Percentiles rank a stretch among this genome's conserved stretches.
phyloP scores from a whole-genome alignment of 2,329 filamentous ascomycete species.

The Aspergillus sp. region DNA sequence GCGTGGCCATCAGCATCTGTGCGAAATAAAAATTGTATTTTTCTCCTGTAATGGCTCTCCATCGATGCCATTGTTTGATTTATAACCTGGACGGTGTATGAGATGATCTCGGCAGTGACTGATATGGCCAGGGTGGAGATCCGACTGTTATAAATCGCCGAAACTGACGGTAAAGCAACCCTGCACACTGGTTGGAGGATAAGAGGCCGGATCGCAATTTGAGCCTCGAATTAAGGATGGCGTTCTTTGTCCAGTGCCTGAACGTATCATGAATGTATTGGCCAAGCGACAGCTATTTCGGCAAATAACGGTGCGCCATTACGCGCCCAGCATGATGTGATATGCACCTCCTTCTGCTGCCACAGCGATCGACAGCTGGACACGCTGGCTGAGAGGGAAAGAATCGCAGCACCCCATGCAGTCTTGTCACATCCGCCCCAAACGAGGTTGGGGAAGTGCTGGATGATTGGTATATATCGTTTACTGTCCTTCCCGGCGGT shows the following conservation, averaged over 20 bases:
- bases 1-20: background rate
- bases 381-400: constrained; percentile 13
- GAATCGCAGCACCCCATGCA: constrained; percentile 3
- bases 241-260: background rate
- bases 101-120: background rate
- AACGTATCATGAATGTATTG: background rate
- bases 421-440: background rate
- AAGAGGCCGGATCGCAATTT: background rate
- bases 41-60: background rate
- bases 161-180: background rate
- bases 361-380: constrained; percentile 15
- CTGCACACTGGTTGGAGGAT: background rate
- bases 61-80: background rate
- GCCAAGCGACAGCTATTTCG: background rate
- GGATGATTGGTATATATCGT: no score
- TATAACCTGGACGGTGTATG: background rate
- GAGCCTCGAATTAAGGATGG: background rate
- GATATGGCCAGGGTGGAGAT: background rate
- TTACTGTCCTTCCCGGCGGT: no score
- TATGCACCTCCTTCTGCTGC: constrained; percentile 7
- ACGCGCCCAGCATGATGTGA: constrained; percentile 19
- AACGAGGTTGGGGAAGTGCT: background rate
- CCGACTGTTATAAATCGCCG: background rate
- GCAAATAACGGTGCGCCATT: constrained; percentile 18
- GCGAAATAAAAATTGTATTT: background rate